Conservation (phyloP, 345 rosid genomes). For the Tarenaya hassleriana region DNA sequence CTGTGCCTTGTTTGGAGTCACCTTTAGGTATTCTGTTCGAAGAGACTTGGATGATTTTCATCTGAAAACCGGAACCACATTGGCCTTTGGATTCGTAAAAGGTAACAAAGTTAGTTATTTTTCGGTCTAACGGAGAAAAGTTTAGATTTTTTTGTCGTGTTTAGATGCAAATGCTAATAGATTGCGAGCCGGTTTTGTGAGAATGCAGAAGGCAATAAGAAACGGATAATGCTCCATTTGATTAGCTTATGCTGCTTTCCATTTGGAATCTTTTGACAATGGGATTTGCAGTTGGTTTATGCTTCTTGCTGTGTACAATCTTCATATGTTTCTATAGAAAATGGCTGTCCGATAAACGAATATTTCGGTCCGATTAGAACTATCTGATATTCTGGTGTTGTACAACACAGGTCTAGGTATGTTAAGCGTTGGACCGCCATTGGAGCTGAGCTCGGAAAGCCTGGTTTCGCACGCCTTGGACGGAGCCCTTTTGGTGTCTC, state of each 20-base stretch:
- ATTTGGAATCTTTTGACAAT: background rate
- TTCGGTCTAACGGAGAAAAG: background rate
- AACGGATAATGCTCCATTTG: background rate
- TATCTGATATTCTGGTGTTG: background rate
- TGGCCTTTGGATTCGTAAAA: constrained; percentile 76
- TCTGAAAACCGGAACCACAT: constrained; percentile 66
- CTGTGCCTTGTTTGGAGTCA: constrained; percentile 85
- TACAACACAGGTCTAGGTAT: constrained; percentile 54
- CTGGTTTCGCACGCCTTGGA: constrained; percentile 28
- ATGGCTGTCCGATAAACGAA: too few relatives aligned
- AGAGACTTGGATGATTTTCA: constrained; percentile 68
- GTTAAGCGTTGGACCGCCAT: constrained; percentile 53
- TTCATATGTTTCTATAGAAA: too few relatives aligned
- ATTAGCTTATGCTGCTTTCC: background rate
- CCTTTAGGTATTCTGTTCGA: constrained; percentile 70
- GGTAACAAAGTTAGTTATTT: constrained; percentile 33
- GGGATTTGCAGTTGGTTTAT: constrained; percentile 1
- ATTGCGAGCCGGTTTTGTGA: too few relatives aligned
- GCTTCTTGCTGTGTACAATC: constrained; percentile 15
- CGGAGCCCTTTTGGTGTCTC: constrained; percentile 30
- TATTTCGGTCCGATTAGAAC: constrained; percentile 20
- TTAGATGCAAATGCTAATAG: too few relatives aligned
- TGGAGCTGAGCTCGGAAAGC: constrained; percentile 43
- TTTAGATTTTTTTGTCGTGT: too few relatives aligned
- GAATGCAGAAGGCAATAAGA: too few relatives aligned